Evolutionary conservation across 306 rosid genomes (phyloP), one percentile per base, ranked within the genome.

Genomic region (Casuarina equisetifolia): DNA sequence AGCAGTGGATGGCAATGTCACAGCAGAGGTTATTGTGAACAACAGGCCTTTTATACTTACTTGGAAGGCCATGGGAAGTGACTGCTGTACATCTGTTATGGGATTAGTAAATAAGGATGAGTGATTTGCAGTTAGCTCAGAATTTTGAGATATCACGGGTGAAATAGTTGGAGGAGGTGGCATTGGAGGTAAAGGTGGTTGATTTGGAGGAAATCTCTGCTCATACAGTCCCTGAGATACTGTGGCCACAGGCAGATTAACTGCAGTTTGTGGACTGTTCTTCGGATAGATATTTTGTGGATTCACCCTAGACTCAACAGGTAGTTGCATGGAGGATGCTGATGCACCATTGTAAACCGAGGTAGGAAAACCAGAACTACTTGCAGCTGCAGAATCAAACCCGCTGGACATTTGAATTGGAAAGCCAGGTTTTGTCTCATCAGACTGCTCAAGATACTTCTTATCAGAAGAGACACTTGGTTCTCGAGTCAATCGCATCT

Each of bases 181-280:
- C 92, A 91, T 87, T 2, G 96, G 97, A 72, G 99, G 99, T 79
- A 95, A 81, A 76, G 97, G 99, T 76, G 99, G 99, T 83, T 92
- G 99, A 87, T 83, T 91, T 53, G 86, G 83, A 67, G 84, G 76
- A 88, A 86, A 91, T 73, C 97, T 90, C 74, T 79, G 96, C 77
- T 95, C 99, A 85, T 91, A 91, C 38, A 69, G 80, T 82, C 97
- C 97, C 74, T 88, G 93, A 86, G 94, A 88, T 50, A 91, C 90
- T 53, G 92, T n/a, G 71, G 88, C 76, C 17, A 70, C 42, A 75
- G 88, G 83, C 54, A 76, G 86, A 81, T 81, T 89, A 70, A 91
- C 91, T 72, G 83, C 81, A 87, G 77, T 93, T 74, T 88, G 93
- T 12, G 93, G 92, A 80, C 90, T 89, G 79, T 81, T 90, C 84